These are phyloP conservation scores for Hypoxylon sp. DNA, from an alignment of 2,329 filamentous ascomycete genomes.

Conservation along the genomic window DNA sequence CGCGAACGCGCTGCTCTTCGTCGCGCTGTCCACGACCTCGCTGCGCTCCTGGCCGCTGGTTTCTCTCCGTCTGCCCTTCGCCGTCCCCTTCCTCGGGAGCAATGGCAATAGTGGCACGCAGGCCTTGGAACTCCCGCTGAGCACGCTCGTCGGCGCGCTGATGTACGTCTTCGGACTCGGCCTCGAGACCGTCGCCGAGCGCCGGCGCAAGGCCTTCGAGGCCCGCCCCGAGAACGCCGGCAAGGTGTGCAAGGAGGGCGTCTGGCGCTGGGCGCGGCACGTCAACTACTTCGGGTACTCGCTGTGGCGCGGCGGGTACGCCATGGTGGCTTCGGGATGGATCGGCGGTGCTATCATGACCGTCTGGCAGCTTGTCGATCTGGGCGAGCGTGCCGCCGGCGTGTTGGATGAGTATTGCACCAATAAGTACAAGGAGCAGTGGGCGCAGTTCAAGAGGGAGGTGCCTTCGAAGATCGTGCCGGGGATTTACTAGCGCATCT, in stretches of 20 bases:
- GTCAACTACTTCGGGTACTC: constrained; percentile 53
- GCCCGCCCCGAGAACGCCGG: constrained; percentile 48
- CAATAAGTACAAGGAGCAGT: constrained; percentile 50
- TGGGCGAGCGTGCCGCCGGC: constrained; percentile 45
- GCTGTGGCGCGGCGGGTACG: constrained; percentile 45
- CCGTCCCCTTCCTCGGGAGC: constrained; percentile 43
- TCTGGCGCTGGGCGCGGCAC: constrained; percentile 53
- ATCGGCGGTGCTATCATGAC: constrained; percentile 46
- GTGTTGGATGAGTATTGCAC: constrained; percentile 51
- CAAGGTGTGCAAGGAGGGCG: constrained; percentile 49
- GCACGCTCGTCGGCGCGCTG: constrained; percentile 56
- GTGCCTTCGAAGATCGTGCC: constrained; percentile 50
- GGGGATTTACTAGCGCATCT: constrained; percentile 47
- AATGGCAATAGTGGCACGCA: constrained; percentile 34
- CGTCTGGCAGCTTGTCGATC: constrained; percentile 44
- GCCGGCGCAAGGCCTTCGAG: constrained; percentile 60
- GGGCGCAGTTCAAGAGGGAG: constrained; percentile 50
- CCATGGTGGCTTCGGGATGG: constrained; percentile 50
- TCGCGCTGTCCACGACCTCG: constrained; percentile 57
- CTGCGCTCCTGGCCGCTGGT: constrained; percentile 38
- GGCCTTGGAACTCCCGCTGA: constrained; percentile 44
- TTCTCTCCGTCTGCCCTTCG: constrained; percentile 26
- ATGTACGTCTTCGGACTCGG: not conserved
- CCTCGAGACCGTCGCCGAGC: constrained; percentile 62
- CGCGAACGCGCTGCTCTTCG: constrained; percentile 63